Percentiles rank a stretch among this genome's conserved stretches.
These are phyloP conservation scores for Mentha longifolia DNA, from an alignment of 257 asterid species.

Conservation along the genomic window DNA sequence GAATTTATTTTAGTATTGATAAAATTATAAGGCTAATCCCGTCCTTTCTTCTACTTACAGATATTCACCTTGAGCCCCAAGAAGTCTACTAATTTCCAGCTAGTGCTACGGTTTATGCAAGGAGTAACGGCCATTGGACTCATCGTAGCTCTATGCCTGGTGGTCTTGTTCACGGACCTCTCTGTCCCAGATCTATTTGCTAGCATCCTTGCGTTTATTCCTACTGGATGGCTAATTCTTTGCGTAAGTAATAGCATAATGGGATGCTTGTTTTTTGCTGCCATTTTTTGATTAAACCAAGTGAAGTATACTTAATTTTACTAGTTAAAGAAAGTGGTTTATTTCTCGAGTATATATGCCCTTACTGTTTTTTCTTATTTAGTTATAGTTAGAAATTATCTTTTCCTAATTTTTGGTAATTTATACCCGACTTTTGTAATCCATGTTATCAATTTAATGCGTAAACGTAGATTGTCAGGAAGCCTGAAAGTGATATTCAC, in stretches of 20 bases:
- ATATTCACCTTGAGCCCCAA: slow-evolving; percentile 83
- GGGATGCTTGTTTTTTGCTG: slow-evolving; percentile 21
- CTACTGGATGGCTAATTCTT: slow-evolving; percentile 93
- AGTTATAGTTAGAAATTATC: not conserved
- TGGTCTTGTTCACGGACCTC: slow-evolving; percentile 64
- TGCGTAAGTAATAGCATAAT: slow-evolving; percentile 59
- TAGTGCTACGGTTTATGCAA: slow-evolving; percentile 92
- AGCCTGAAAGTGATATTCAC: not conserved
- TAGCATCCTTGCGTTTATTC: slow-evolving; percentile 91
- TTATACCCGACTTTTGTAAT: not conserved
- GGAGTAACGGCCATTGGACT: slow-evolving; percentile 86
- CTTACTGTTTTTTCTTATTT: not conserved
- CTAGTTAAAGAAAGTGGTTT: no score
- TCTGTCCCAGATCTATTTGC: slow-evolving; percentile 86
- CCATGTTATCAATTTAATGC: not conserved
- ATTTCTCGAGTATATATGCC: not conserved
- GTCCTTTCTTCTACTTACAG: slow-evolving; percentile 47
- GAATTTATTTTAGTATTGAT: not conserved
- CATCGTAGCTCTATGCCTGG: slow-evolving; percentile 76
- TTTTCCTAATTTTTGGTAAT: no score
- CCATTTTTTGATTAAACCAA: not conserved
- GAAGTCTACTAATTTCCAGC: slow-evolving; percentile 83
- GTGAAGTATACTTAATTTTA: not conserved
- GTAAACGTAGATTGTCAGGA: not conserved
- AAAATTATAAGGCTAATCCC: slow-evolving; percentile 15